phyloP scores from a whole-genome alignment of 2,329 filamentous ascomycete genomes.

The Lachnellula cervina region DNA sequence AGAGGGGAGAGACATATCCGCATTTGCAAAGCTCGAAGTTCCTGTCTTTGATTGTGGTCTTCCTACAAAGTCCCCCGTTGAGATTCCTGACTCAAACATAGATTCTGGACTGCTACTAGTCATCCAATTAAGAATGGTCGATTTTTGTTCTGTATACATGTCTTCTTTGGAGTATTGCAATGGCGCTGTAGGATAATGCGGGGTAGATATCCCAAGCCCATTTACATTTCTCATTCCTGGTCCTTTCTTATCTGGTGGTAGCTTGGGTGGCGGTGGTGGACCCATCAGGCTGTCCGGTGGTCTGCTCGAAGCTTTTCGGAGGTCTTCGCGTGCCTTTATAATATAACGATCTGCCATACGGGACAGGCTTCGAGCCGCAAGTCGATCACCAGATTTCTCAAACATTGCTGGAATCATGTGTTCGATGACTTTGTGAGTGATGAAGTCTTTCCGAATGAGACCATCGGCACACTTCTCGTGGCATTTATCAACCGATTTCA shows the following conservation, averaged over 20 bases:
- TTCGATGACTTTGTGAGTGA: constrained; percentile 10
- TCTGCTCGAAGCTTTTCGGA: not conserved
- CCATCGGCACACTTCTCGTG: constrained; percentile 14
- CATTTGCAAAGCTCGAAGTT: not conserved
- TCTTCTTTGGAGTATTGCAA: not conserved
- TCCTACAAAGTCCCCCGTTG: not conserved
- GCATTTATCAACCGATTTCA: constrained; percentile 21
- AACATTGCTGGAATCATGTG: constrained; percentile 13
- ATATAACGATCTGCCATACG: constrained; percentile 2
- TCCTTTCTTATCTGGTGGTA: not conserved
- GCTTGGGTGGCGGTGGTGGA: not conserved
- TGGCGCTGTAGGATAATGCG: not conserved
- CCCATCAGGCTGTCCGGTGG: not conserved
- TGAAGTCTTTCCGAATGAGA: constrained; percentile 9
- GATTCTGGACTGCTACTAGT: not conserved
- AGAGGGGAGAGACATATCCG: not conserved
- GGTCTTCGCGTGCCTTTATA: not conserved
- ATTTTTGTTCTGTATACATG: not conserved
- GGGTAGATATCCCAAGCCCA: not conserved
- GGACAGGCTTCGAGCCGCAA: constrained; percentile 1
- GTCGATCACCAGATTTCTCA: constrained; percentile 1
- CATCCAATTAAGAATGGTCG: not conserved
- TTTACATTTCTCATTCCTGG: too few relatives aligned
- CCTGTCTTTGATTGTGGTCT: not conserved
- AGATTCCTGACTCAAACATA: not conserved